phyloP scores from a whole-genome alignment of 202 grass and related monocot species.

The Schoenoplectus tabernaemontani region DNA sequence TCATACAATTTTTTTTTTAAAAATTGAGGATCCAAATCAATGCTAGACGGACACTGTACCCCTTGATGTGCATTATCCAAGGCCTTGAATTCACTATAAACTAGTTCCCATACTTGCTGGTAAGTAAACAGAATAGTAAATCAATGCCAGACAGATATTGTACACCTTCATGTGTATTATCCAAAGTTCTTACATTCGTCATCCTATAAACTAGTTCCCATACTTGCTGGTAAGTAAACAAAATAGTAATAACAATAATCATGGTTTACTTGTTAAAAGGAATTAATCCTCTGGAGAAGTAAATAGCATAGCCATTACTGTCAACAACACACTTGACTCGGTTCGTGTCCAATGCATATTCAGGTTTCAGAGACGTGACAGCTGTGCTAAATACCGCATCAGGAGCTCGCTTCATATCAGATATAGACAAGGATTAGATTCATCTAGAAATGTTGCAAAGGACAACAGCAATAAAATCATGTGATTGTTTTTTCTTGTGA shows the following conservation, averaged over 20 bases:
- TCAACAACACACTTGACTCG: conserved; percentile 82
- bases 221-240: neutral
- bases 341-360: conserved; percentile 79
- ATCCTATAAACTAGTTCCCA: neutral
- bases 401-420: conserved; percentile 58
- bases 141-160: neutral
- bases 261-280: conserved; percentile 73
- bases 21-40: neutral
- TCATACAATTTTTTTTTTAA: too few relatives aligned
- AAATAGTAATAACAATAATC: neutral
- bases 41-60: conserved; percentile 6
- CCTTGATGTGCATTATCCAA: neutral
- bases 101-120: neutral
- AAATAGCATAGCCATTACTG: conserved; percentile 84
- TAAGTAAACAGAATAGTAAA: conserved; percentile 3
- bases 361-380: conserved; percentile 64
- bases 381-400: conserved; percentile 95
- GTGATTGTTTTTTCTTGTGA: neutral
- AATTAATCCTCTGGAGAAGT: conserved; percentile 90
- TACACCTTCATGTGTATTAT: neutral
- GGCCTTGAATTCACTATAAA: neutral
- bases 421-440: conserved; percentile 1
- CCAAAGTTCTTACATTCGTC: neutral
- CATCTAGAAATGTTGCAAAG: neutral
- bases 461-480: neutral